Evolutionary conservation across 148 eudicot genomes (phyloP).

Genomic region (Rheum nobile): DNA sequence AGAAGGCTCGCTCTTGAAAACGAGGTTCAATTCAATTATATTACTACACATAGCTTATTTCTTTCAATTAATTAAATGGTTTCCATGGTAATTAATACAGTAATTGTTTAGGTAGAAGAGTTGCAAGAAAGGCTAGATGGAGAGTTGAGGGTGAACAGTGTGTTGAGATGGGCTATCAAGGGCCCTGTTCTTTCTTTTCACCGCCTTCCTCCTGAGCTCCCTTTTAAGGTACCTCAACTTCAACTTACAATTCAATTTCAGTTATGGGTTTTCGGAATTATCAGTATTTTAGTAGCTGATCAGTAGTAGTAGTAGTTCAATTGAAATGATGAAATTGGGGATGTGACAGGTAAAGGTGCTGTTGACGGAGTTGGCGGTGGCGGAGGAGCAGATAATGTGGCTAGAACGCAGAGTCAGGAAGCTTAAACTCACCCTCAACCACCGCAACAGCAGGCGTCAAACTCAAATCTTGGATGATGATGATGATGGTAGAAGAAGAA

Average conservation of each 20-base stretch:
- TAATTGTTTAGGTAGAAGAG: constrained; percentile 46
- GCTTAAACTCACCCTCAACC: constrained; percentile 35
- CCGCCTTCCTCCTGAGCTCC: constrained; percentile 40
- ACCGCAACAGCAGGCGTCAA: constrained; percentile 18
- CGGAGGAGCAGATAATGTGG: constrained; percentile 68
- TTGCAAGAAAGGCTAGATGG: constrained; percentile 49
- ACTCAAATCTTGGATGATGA: neutral
- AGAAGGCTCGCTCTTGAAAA: constrained; percentile 40
- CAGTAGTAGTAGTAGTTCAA: no score
- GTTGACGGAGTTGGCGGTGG: constrained; percentile 52
- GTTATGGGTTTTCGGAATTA: no score
- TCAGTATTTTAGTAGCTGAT: no score
- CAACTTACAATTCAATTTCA: no score
- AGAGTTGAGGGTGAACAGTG: constrained; percentile 46
- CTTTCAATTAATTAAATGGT: neutral
- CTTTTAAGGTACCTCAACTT: constrained; percentile 49
- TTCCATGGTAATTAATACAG: neutral
- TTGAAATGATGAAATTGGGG: no score
- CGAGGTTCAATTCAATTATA: constrained; percentile 35
- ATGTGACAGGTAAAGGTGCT: constrained; percentile 62
- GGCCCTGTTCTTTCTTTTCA: constrained; percentile 59
- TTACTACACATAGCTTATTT: no score
- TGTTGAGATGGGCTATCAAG: constrained; percentile 51
- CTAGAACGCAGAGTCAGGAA: constrained; percentile 48
- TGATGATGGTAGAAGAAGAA: neutral